Conservation (phyloP, 371 early-diverging fungal species). For the Gilbertella persicaria region DNA sequence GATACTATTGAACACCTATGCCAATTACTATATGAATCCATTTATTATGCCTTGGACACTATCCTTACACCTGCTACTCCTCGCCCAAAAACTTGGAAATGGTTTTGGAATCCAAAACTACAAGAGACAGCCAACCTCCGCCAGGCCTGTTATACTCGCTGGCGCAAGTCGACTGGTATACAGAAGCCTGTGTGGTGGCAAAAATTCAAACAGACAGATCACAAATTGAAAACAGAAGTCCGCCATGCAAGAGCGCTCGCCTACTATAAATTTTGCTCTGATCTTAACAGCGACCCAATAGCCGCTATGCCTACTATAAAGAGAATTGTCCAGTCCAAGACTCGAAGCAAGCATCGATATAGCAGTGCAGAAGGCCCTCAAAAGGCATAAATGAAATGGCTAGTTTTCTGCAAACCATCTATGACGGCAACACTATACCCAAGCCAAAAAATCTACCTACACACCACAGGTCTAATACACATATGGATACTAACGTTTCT, state of each 20-base stretch:
- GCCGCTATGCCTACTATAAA: no score
- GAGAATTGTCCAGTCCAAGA: no score
- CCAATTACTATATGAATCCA: not conserved
- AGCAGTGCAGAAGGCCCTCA: not conserved
- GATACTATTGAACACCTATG: not conserved
- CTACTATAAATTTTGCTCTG: no score
- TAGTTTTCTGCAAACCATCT: not conserved
- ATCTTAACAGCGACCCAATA: no score
- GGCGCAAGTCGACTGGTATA: constrained; percentile 1
- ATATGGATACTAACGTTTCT: not conserved
- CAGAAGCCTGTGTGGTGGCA: not conserved
- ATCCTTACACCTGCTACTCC: not conserved
- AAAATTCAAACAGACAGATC: not conserved
- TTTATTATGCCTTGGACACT: not conserved
- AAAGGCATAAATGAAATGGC: not conserved
- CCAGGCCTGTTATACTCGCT: not conserved
- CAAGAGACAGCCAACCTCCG: not conserved
- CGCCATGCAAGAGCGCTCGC: no score
- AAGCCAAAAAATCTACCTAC: no score
- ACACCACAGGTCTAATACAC: not conserved
- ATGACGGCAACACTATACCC: no score
- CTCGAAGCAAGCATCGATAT: no score
- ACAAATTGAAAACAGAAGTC: not conserved
- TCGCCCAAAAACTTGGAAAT: not conserved
- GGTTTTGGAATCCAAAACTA: not conserved